Evolutionary conservation across 139 green algal genomes (phyloP), one percentile per base, ranked within the genome.

Genomic region (Edaphochlamys debaryana): DNA sequence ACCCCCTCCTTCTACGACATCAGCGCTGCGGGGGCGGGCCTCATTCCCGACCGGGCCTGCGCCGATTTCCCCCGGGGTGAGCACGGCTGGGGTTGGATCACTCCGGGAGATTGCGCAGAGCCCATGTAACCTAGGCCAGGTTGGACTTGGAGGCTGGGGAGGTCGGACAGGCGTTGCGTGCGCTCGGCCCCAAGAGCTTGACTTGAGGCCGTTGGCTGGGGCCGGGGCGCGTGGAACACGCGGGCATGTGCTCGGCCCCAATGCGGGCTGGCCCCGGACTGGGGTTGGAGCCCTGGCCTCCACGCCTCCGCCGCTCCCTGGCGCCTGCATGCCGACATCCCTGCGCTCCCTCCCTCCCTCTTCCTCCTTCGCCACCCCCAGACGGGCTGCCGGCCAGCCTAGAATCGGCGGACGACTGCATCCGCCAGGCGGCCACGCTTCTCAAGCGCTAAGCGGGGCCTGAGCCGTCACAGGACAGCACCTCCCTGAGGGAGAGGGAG

Each of bases 31-130:
- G 85, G 87, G 11, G 56, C 56, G 30, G 89, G 89, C 17, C 52
- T 93, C 15, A 30, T n/a, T 19, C 87, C 89, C 25, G 87, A 93
- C 64, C 64, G 85, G 17, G 60, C 37, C 15, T 93, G 89, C 85
- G 87, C 36, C 42, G 87, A 91, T 63, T 90, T 83, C 71, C 87
- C 89, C 4, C 84, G 82, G 41, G 87, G 84, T 52, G 77, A 32
- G 48, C 2, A 5, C 56, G 17, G 56, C 56, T 64, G 11, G 56
- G 56, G 11, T 20, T 5, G 56, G 11, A 20, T 5, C 56, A n/a
- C 56, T n/a, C 56, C 22, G 22, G 11, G n/a, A n/a, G n/a, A n/a
- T 64, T 37, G 68, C 11, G 25, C 15, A 45, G 69, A 8, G 42
- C 25, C 7, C 41, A 15, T 22, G n/a, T n/a, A n/a, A n/a, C n/a